Base-by-base conservation (phyloP, 192 early-diverging fungal species). In the Chytriomyces confervae region DNA sequence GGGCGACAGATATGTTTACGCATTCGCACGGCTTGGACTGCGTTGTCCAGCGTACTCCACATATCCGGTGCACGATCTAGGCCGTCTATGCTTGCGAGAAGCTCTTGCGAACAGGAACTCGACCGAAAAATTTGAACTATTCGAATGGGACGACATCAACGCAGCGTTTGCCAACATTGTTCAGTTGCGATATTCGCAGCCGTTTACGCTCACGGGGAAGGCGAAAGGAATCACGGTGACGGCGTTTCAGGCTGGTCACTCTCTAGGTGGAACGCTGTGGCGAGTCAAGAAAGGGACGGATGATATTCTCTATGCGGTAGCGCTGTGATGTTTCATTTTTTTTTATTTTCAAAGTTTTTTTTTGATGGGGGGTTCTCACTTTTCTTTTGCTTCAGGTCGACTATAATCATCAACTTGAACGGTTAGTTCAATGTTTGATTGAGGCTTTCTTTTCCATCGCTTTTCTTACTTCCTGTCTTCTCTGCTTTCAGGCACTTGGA, bases 221-320 rank as follows among this genome's bases (percentile, higher is more conserved):
- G 91, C 92, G 82, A 82, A 91, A 73, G 93, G 93, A 5, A 96
- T 98, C 11, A 92, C 91, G 0, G 89, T 99, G 45, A 96, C 96
- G 6, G 94, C 97, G 7, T 94, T 94, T 82, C 82, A 91, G 18
- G 97, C 96, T 3, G 97, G 96, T 8, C 96, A 98, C 78, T 91
- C 97, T 0, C 86, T 99, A 43, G 97, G 97, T 74, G 97, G 97
- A 23, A 95, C 96, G 1, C 86, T 99, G 57, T 99, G 97, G 97
- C 95, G 93, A 64, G 95, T 99, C 67, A 93, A 92, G 78, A 97
- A 96, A 75, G 96, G 95, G 66, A 92, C 94, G 16, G 96, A 99
- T 76, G 91, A 93, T 8, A 93, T 99, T 68, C 85, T 98, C 5
- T 99, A 99, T 78, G 95, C 96, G 0, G 94, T 98, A 6, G 24